A percentile compares a stretch with the other conserved stretches of the same genome.
Conservation (phyloP, 306 rosid species). For the Prunus fruticosa region DNA sequence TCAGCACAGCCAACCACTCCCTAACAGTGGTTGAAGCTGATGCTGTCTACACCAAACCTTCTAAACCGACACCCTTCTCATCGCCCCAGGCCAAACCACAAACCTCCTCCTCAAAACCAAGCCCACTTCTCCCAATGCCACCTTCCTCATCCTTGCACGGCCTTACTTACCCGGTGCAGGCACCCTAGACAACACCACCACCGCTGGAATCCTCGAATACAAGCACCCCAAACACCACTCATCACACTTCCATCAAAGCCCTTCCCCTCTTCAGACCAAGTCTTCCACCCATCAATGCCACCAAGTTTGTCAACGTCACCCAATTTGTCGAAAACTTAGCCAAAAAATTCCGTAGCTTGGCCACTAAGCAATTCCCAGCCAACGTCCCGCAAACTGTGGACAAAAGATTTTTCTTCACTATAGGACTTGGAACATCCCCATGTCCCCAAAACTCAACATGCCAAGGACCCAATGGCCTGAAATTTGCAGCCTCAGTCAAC, state of each 20-base stretch:
- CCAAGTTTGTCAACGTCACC: constrained; percentile 61
- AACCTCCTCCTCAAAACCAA: constrained; percentile 60
- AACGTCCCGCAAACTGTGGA: constrained; percentile 62
- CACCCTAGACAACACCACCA: constrained; percentile 68
- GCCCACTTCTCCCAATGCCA: constrained; percentile 51
- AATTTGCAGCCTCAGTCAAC: constrained; percentile 64
- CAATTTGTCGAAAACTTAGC: constrained; percentile 53
- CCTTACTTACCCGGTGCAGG: constrained; percentile 66
- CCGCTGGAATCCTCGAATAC: constrained; percentile 61
- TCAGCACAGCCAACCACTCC: constrained; percentile 66
- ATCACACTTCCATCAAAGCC: background rate
- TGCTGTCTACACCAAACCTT: constrained; percentile 71
- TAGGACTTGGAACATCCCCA: constrained; percentile 73
- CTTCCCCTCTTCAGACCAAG: constrained; percentile 46
- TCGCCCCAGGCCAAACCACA: constrained; percentile 79
- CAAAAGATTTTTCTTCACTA: constrained; percentile 52
- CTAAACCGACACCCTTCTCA: constrained; percentile 37
- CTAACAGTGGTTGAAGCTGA: constrained; percentile 73
- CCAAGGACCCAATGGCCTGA: constrained; percentile 77
- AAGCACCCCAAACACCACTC: constrained; percentile 21
- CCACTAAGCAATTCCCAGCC: constrained; percentile 50
- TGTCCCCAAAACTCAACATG: constrained; percentile 73
- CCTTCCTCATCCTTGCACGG: constrained; percentile 57
- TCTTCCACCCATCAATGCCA: constrained; percentile 66
- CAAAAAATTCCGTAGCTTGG: constrained; percentile 48